Conservation (phyloP, 768 basidiomycete species). For the Amanita pseudoporphyria region DNA sequence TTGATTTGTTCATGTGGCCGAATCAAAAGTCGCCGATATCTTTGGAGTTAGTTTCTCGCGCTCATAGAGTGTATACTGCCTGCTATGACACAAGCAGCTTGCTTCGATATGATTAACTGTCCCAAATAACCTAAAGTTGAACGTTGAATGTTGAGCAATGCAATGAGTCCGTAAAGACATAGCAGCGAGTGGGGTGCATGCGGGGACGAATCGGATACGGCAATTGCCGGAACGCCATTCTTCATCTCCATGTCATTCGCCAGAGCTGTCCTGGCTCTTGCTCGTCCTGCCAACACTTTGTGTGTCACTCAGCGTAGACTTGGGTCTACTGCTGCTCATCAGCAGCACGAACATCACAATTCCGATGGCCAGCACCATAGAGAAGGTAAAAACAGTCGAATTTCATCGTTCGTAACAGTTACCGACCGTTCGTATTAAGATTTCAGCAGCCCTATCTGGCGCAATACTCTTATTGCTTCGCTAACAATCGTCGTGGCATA, state of each 20-base stretch:
- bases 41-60: no score
- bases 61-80: no score
- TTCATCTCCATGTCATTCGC: conserved; percentile 30
- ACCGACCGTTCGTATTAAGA: conserved; percentile 25
- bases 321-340: conserved; percentile 32
- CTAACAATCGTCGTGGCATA: conserved; percentile 44
- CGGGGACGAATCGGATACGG: no score
- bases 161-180: no score
- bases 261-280: conserved; percentile 25
- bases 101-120: no score
- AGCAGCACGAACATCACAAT: conserved; percentile 19
- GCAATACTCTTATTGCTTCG: conserved; percentile 45
- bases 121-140: no score
- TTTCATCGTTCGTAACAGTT: neutral
- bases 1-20: neutral
- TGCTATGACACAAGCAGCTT: no score
- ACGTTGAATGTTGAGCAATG: no score
- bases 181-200: no score
- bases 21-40: no score
- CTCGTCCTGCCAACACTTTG: conserved; percentile 20
- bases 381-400: conserved; percentile 37
- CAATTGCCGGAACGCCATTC: conserved; percentile 1
- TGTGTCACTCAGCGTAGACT: conserved; percentile 28
- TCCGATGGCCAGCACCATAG: conserved; percentile 27
- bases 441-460: conserved; percentile 61